Evolutionary conservation across 2,329 filamentous ascomycete species (phyloP), one percentile per base, ranked within the genome.

Genomic region (Pseudogymnoascus sp.): DNA sequence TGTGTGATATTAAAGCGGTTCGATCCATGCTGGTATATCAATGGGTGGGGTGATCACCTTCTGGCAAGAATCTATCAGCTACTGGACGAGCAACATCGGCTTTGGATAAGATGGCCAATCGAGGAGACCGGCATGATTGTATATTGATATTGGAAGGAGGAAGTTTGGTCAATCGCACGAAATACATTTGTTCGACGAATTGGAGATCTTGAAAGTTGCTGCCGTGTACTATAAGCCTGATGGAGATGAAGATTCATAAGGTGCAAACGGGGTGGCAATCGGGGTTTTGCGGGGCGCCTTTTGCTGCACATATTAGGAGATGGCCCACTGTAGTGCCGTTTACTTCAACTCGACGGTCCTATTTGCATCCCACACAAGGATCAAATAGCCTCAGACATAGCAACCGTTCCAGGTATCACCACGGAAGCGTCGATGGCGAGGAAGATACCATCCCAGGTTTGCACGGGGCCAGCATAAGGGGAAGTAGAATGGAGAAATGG

Each of bases 11-110:
- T 74, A 47, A 72, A 71, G 59, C 64, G 65, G 33, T 64, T 75
- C 60, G 72, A 74, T 61, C 63, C 63, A 4, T 62, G 69, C 41
- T 75, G 74, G 74, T 77, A 73, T 72, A 66, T 75, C 22, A 68
- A 74, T 58, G 74, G 74, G 0, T 74, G 73, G 71, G 68, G 69
- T 1, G 65, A 65, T 16, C 70, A 75, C 62, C 63, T 76, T 7
- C 69, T 77, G 20, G 58, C 64, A 16, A 64, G 68, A 59, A 69
- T 72, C 6, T 75, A 69, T 65, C 63, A 65, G 38, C 43, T 72
- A 41, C 65, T 76, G n/a, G 74, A 75, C 58, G 69, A 70, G 16
- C 73, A 75, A 41, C 72, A 75, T 65, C 65, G 71, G 25, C 61
- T 70, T 14, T 76, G 74, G 74, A 72, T 75, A 43, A 66, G 69